Conservation (phyloP, 2,329 filamentous ascomycete species). For the Thielaviopsis punctulata region DNA sequence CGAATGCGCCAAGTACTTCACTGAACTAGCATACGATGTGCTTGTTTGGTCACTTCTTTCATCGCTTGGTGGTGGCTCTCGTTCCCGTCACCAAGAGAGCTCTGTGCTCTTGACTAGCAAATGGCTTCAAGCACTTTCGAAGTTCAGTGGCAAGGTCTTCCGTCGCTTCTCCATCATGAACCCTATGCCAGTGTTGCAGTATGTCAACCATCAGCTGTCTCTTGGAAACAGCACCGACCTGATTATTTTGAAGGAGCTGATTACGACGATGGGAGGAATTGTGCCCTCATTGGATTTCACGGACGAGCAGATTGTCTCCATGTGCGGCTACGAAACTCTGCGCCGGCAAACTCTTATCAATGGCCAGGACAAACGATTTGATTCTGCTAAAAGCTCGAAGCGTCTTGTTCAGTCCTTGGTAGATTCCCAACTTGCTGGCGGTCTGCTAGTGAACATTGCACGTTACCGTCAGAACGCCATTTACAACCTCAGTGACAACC, state of each 20-base stretch:
- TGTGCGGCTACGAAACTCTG: slow-evolving; percentile 70
- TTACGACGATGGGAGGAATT: slow-evolving; percentile 86
- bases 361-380: slow-evolving; percentile 66
- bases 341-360: slow-evolving; percentile 66
- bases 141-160: slow-evolving; percentile 84
- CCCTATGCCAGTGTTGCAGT: slow-evolving; percentile 70
- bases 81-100: slow-evolving; percentile 44
- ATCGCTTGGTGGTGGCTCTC: slow-evolving; percentile 41
- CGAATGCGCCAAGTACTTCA: slow-evolving; percentile 88
- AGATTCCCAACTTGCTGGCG: slow-evolving; percentile 60
- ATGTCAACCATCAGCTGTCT: slow-evolving; percentile 70
- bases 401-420: slow-evolving; percentile 66
- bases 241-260: slow-evolving; percentile 78
- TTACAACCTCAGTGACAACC: slow-evolving; percentile 51
- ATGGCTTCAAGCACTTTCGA: slow-evolving; percentile 79
- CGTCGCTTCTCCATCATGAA: slow-evolving; percentile 72
- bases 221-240: slow-evolving; percentile 76
- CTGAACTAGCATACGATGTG: slow-evolving; percentile 79
- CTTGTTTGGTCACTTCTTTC: slow-evolving; percentile 84
- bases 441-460: slow-evolving; percentile 75
- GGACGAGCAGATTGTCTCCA: slow-evolving; percentile 69
- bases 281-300: slow-evolving; percentile 75
- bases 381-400: slow-evolving; percentile 55
- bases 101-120: slow-evolving; percentile 62
- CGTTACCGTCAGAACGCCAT: slow-evolving; percentile 81